Conservation (phyloP, 129 eudicot species). For the Kitagawia praeruptora region DNA sequence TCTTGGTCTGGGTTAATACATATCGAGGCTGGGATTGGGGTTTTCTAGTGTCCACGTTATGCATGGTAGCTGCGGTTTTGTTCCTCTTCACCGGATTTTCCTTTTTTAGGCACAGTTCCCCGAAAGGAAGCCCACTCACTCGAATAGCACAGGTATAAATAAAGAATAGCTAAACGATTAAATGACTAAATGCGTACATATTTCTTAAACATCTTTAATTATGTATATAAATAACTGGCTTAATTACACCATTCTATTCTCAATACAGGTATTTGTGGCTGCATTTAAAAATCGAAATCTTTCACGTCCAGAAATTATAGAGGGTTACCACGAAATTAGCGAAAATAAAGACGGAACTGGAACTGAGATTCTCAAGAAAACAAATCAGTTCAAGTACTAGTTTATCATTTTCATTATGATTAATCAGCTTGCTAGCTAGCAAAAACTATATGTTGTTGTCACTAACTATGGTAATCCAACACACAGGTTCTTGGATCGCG, state of each 20-base stretch:
- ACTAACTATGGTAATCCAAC: not conserved
- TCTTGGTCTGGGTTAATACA: slow-evolving; percentile 4
- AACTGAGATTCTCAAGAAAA: not conserved
- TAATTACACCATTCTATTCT: not conserved
- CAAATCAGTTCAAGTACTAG: slow-evolving; percentile 6
- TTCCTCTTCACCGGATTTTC: too few relatives aligned
- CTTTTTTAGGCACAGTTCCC: not conserved
- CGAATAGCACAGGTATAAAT: not conserved
- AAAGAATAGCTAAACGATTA: not conserved
- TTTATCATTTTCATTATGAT: not conserved
- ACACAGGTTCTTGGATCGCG: not conserved
- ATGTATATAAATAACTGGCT: not conserved
- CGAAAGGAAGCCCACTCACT: slow-evolving; percentile 4
- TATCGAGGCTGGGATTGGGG: too few relatives aligned
- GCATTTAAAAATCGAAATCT: slow-evolving; percentile 1
- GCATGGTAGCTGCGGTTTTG: too few relatives aligned
- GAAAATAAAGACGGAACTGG: not conserved
- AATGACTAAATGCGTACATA: too few relatives aligned
- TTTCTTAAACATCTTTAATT: too few relatives aligned
- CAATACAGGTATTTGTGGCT: not conserved
- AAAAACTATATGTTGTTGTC: not conserved
- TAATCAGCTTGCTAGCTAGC: not conserved
- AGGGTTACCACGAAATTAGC: not conserved
- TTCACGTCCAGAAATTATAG: not conserved
- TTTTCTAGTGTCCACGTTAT: too few relatives aligned